Percentiles rank a stretch among this genome's conserved stretches.
Conservation (phyloP, 495 filamentous ascomycete genomes). For the Trichocladium antarcticum region DNA sequence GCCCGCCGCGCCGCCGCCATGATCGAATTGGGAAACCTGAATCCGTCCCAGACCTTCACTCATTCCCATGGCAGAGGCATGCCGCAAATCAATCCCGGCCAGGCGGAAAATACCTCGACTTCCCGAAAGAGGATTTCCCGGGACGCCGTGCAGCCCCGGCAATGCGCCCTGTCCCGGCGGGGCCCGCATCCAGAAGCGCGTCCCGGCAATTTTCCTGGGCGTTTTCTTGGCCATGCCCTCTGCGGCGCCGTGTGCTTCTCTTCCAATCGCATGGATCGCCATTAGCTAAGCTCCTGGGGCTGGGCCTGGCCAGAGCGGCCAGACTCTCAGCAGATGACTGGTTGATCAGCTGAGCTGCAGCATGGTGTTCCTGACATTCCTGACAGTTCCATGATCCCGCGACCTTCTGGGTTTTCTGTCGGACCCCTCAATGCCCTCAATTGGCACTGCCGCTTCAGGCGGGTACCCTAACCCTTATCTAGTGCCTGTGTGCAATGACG, state of each 20-base stretch:
- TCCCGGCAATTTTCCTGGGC: conserved; percentile 9
- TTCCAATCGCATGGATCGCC: conserved; percentile 4
- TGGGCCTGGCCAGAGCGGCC: no score
- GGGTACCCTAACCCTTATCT: no score
- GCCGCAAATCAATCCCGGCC: no score
- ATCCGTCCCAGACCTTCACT: no score
- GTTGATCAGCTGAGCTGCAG: conserved; percentile 5
- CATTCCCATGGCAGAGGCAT: no score
- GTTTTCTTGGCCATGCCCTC: conserved; percentile 3
- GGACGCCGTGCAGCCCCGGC: conserved; percentile 11
- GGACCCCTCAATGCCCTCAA: no score
- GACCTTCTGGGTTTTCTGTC: not conserved
- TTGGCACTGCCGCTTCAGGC: no score
- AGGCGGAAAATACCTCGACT: not conserved
- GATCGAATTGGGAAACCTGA: no score
- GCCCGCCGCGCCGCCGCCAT: no score
- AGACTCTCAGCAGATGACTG: not conserved
- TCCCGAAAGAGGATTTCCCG: conserved; percentile 24
- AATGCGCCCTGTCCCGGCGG: conserved; percentile 14
- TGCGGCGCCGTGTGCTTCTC: no score
- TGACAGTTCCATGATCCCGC: not conserved
- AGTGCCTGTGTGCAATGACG: no score
- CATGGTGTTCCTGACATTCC: not conserved
- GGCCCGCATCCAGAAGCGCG: conserved; percentile 8
- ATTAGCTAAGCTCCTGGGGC: not conserved